Evolutionary conservation across 1,139 yeast species (phyloP), one percentile per base, ranked within the genome.

Genomic region (Blastobotrys ciferrii): DNA sequence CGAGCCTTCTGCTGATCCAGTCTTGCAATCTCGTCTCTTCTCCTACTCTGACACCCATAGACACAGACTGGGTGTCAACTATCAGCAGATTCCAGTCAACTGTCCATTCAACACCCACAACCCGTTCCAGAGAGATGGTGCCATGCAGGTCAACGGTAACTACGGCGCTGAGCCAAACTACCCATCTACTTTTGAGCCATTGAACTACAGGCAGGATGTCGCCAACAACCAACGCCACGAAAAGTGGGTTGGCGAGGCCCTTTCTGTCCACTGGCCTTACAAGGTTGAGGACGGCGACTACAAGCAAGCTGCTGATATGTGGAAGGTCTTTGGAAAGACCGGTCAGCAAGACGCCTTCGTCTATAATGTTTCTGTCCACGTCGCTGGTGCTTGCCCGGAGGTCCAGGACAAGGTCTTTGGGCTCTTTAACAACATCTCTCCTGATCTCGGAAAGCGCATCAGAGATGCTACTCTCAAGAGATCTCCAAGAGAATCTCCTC

Each of bases 1-100:
- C 77, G 88, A 84, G 69, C 79, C 95, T 46, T 81, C 89, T 43
- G 89, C 89, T 58, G 95, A 87, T 66, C 94, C 95, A 45, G 95
- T 87, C 44, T 75, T 87, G 67, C 95, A 87, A 72, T 80, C 89
- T 15, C 81, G 95, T 70, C 74, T 87, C 59, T 87, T 86, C 70
- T 84, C 95, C 33, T 87, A 87, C 72, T 82, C 91, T 52, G 95
- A 87, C 71, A 86, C 95, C 48, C 95, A 86, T 53, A 67, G 75
- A 41, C 78, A 81, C 71, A 75, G 87, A 63, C 73, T 84, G 61
- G 91, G 91, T 49, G 66, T 76, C 49, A 84, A 84, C 73, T 84
- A 81, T 71, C 75, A 78, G 54, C 87, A 82, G 68, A 80, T 84
- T 56, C 91, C 91, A 42, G 86, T 83, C 61, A 84, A 84, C 68